Evolutionary conservation across 768 basidiomycete genomes (phyloP).

Genomic region (Pleurotus tuoliensis): DNA sequence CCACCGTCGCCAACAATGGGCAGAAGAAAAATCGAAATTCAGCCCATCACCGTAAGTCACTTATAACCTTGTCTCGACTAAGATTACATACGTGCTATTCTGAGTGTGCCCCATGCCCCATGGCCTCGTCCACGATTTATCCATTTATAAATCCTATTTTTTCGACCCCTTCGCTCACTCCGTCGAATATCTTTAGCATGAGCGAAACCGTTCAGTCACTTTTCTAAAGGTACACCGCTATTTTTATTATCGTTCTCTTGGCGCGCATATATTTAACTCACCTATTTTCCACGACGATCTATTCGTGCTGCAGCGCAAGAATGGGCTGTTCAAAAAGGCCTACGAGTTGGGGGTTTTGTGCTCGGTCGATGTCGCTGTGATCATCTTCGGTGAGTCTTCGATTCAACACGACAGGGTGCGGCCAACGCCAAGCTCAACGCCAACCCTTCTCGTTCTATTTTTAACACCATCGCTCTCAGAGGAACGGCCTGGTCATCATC

Average conservation of each 20-base stretch:
- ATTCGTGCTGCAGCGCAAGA: conserved; percentile 61
- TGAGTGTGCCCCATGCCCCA: conserved; percentile 17
- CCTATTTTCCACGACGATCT: conserved; percentile 15
- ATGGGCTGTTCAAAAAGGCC: conserved; percentile 88
- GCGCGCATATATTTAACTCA: conserved; percentile 35
- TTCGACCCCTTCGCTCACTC: conserved; percentile 23
- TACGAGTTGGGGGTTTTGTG: conserved; percentile 90
- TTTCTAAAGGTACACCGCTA: conserved; percentile 82
- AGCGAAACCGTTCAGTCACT: conserved; percentile 87
- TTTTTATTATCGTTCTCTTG: conserved; percentile 54
- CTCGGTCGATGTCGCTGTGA: conserved; percentile 84
- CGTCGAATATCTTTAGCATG: conserved; percentile 60
- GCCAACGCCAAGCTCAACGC: conserved; percentile 4
- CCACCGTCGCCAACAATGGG: conserved; percentile 44
- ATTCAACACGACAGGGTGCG: background rate
- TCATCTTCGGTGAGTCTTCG: conserved; percentile 58
- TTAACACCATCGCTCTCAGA: conserved; percentile 41
- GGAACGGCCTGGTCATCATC: conserved; percentile 73
- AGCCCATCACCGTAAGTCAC: conserved; percentile 68
- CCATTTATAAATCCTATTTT: conserved; percentile 20
- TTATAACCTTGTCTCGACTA: background rate
- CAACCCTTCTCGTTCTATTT: conserved; percentile 36
- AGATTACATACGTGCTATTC: conserved; percentile 6
- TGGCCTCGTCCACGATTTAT: conserved; percentile 12
- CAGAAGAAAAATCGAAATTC: conserved; percentile 78